Conservation (phyloP, 139 green algal species). For the Yamagishiella unicocca region DNA sequence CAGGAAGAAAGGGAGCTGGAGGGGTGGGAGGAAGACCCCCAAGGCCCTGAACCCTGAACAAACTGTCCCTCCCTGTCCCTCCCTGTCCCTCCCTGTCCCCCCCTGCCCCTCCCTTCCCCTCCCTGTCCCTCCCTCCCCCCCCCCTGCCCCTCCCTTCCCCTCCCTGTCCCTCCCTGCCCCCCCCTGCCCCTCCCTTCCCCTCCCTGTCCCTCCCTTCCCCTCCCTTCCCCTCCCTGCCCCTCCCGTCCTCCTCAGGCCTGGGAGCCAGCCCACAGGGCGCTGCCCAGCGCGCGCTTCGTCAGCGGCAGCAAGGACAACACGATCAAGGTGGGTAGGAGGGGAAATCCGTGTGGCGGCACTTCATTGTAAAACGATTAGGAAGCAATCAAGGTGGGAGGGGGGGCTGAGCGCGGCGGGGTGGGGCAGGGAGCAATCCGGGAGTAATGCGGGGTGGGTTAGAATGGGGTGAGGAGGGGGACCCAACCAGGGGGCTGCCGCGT, state of each 20-base stretch:
- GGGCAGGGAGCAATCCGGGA: no score
- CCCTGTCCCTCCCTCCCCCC: no score
- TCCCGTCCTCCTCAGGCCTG: slow-evolving; percentile 73
- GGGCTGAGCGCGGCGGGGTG: no score
- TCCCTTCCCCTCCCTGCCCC: background rate
- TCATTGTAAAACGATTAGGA: background rate
- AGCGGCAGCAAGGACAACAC: slow-evolving; percentile 88
- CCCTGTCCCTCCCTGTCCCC: no score
- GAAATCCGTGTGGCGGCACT: no score
- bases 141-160: background rate
- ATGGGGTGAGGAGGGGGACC: no score
- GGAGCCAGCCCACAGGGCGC: slow-evolving; percentile 92
- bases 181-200: background rate
- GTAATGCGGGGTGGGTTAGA: no score
- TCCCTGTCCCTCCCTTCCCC: background rate
- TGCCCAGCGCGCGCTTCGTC: slow-evolving; percentile 82
- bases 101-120: no score
- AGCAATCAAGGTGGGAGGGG: background rate
- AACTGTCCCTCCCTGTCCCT: no score
- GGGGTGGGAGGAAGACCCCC: background rate
- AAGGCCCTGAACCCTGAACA: no score
- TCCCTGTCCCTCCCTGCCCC: slow-evolving; percentile 12
- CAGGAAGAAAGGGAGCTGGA: background rate
- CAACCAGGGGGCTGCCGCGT: no score
- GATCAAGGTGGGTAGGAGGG: slow-evolving; percentile 75